Percentiles rank a stretch among this genome's conserved stretches.
Evolutionary conservation across 1,284 basidiomycete genomes (phyloP).

Genomic region (Boletellus deceptivus): DNA sequence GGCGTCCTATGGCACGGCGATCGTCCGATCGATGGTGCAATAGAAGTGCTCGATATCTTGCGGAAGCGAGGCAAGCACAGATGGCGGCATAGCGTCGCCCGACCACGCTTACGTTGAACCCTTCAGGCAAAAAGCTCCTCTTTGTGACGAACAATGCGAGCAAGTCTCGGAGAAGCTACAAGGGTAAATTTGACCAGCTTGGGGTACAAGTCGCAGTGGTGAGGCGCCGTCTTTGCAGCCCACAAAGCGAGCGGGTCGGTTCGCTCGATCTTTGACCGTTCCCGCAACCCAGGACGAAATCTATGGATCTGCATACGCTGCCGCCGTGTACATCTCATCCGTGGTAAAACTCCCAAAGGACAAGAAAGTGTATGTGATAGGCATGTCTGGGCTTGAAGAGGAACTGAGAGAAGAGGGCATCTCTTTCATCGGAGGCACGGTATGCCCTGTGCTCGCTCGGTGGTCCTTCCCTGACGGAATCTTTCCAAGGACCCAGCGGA

Average conservation of each 20-base stretch:
- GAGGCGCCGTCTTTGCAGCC: slow-evolving; percentile 6
- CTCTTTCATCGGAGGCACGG: slow-evolving; percentile 81
- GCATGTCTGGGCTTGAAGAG: slow-evolving; percentile 90
- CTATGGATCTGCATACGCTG: slow-evolving; percentile 92
- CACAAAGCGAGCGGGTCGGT: background rate
- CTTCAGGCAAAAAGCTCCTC: slow-evolving; percentile 78
- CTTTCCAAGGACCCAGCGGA: slow-evolving; percentile 73
- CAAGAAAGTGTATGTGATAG: slow-evolving; percentile 96
- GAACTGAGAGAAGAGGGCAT: slow-evolving; percentile 87
- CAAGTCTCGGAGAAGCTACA: slow-evolving; percentile 85
- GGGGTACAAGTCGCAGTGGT: slow-evolving; percentile 86
- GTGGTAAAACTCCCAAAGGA: slow-evolving; percentile 86
- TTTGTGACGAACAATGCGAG: slow-evolving; percentile 99
- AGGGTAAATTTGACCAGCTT: slow-evolving; percentile 87
- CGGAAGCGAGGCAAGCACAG: slow-evolving; percentile 56
- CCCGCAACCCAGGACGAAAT: slow-evolving; percentile 81
- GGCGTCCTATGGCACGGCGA: slow-evolving; percentile 95
- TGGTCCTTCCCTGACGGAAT: background rate
- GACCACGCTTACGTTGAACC: background rate
- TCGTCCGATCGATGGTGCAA: slow-evolving; percentile 72
- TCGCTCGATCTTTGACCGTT: background rate
- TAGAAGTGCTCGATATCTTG: slow-evolving; percentile 69
- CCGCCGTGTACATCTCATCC: slow-evolving; percentile 90
- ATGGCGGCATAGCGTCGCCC: background rate
- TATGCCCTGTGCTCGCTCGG: slow-evolving; percentile 36